phyloP scores from a whole-genome alignment of 208 protist species.

The Acanthamoeba castellanii region DNA sequence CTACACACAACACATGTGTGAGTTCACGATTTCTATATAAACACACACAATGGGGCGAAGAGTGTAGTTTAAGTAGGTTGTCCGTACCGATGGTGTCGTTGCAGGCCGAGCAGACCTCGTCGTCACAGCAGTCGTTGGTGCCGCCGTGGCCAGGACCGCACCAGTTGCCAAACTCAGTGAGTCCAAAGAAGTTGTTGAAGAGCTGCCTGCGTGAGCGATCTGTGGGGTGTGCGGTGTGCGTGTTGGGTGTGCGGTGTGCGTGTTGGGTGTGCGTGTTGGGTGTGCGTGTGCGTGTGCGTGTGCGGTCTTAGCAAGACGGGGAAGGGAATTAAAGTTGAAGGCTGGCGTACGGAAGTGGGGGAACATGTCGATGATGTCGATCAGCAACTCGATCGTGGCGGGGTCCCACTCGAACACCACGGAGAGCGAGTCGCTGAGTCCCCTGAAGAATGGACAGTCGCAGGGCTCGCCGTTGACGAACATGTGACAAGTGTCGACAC shows the following conservation, averaged over 20 bases:
- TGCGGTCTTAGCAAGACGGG: too few species aligned
- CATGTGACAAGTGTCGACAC: not conserved
- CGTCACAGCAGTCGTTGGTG: conserved; percentile 43
- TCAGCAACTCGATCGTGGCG: not conserved
- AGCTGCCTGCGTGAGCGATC: not conserved
- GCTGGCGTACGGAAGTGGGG: not conserved
- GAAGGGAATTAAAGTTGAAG: not conserved
- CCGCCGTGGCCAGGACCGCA: conserved; percentile 50
- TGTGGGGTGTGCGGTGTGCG: not conserved
- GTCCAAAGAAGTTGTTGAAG: conserved; percentile 47
- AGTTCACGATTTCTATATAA: not conserved
- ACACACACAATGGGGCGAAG: too few species aligned
- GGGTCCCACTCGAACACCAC: not conserved
- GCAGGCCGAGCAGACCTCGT: not conserved
- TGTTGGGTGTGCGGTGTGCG: too few species aligned
- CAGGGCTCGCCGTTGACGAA: not conserved
- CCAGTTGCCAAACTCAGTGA: conserved; percentile 61
- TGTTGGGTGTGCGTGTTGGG: too few species aligned
- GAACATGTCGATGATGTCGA: not conserved
- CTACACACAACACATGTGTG: not conserved
- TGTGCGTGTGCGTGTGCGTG: too few species aligned
- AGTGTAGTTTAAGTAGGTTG: too few species aligned
- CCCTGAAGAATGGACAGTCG: conserved; percentile 15
- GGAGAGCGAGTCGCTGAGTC: conserved; percentile 6
- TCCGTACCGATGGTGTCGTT: not conserved